A percentile compares a stretch with the other conserved stretches of the same genome.
Evolutionary conservation across 805 yeast genomes (phyloP).

Genomic region (Teunomyces lycoperdinae): DNA sequence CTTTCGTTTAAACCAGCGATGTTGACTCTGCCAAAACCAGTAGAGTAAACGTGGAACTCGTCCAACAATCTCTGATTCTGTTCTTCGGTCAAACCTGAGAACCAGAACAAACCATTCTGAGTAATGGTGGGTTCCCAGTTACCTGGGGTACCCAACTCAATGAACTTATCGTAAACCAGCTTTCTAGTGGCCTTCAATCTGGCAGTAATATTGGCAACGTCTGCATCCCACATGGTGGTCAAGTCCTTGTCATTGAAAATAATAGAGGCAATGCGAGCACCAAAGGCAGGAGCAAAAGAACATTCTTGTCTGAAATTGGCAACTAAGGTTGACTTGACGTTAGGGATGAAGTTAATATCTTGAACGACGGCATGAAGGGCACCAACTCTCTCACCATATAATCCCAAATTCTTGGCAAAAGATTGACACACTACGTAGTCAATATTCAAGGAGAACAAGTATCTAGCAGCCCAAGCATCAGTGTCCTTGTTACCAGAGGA

Average conservation of each 20-base stretch:
- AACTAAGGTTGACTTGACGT: conserved; percentile 25
- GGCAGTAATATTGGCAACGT: conserved; percentile 27
- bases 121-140: conserved; percentile 35
- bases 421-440: conserved; percentile 35
- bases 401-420: conserved; percentile 41
- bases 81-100: conserved; percentile 33
- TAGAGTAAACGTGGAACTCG: conserved; percentile 38
- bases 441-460: conserved; percentile 24
- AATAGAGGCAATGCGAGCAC: conserved; percentile 40
- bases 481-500: conserved; percentile 25
- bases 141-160: conserved; percentile 41
- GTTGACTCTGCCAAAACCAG: conserved; percentile 41
- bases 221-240: conserved; percentile 32
- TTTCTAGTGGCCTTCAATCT: conserved; percentile 33
- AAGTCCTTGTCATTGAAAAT: conserved; percentile 25
- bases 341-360: conserved; percentile 14
- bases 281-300: conserved; percentile 47
- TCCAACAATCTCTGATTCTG: conserved; percentile 32
- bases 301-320: conserved; percentile 37
- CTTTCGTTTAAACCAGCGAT: conserved; percentile 41
- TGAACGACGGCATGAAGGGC: conserved; percentile 32
- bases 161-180: conserved; percentile 26
- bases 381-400: conserved; percentile 40
- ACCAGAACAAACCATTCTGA: conserved; percentile 47
- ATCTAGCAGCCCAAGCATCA: conserved; percentile 41